phyloP scores from a whole-genome alignment of 768 basidiomycete genomes.

The Cantharellus cinnabarinus region DNA sequence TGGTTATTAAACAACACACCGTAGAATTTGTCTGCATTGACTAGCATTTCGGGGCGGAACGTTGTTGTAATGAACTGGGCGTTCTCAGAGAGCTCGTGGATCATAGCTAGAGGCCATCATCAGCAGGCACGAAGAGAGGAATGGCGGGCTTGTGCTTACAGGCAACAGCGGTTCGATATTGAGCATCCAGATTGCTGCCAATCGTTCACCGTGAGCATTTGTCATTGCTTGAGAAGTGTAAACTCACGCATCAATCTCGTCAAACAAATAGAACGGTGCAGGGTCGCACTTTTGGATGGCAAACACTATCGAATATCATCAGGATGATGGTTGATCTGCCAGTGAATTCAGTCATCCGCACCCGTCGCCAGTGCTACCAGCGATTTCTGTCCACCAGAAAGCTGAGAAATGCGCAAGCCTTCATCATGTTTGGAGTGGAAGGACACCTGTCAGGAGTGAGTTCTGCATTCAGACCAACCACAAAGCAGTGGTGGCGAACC shows the following conservation, averaged over 20 bases:
- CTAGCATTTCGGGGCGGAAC: slow-evolving; percentile 93
- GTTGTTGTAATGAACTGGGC: slow-evolving; percentile 98
- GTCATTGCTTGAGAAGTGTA: not conserved
- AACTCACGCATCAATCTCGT: slow-evolving; percentile 79
- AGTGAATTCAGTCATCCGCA: slow-evolving; percentile 14
- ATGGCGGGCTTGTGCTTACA: slow-evolving; percentile 29
- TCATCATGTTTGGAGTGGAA: slow-evolving; percentile 99
- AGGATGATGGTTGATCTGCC: not conserved
- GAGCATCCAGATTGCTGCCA: slow-evolving; percentile 62
- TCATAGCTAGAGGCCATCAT: slow-evolving; percentile 50
- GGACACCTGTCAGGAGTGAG: slow-evolving; percentile 41
- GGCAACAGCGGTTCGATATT: slow-evolving; percentile 92
- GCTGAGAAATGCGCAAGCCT: slow-evolving; percentile 84
- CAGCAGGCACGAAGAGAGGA: not conserved
- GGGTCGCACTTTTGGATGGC: slow-evolving; percentile 99
- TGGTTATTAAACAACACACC: slow-evolving; percentile 93
- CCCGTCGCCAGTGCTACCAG: slow-evolving; percentile 88
- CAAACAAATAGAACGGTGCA: slow-evolving; percentile 98
- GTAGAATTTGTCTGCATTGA: slow-evolving; percentile 90
- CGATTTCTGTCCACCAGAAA: slow-evolving; percentile 95
- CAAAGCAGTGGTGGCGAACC: slow-evolving; percentile 20
- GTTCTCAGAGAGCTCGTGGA: slow-evolving; percentile 64
- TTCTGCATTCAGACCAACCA: not conserved
- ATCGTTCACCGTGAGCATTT: not conserved
- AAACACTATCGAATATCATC: slow-evolving; percentile 38